Conservation (phyloP, 2,329 filamentous ascomycete genomes). For the Fusarium sp. region DNA sequence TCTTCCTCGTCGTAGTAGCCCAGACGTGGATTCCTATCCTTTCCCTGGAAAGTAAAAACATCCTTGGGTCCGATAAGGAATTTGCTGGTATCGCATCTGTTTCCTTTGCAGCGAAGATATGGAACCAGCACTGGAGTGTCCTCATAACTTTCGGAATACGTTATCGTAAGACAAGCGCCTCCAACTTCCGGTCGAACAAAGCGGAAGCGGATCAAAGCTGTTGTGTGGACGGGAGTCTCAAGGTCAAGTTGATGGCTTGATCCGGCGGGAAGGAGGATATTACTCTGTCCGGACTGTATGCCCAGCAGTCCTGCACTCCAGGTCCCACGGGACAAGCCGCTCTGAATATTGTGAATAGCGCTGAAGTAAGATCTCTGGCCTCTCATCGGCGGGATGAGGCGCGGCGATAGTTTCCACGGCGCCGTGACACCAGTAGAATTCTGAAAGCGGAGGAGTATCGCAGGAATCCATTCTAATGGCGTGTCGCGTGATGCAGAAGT, state of each 20-base stretch:
- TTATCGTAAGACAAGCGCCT: neutral
- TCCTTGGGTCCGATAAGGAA: neutral
- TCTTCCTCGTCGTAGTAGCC: neutral
- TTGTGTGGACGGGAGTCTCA: neutral
- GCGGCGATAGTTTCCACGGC: neutral
- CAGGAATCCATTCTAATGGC: neutral
- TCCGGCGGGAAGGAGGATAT: neutral
- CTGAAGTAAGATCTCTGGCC: neutral
- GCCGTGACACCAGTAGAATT: neutral
- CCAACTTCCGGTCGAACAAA: neutral
- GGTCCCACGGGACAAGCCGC: neutral
- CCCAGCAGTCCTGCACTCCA: neutral
- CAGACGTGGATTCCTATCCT: rapidly evolving
- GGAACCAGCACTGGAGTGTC: neutral
- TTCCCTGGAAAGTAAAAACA: neutral
- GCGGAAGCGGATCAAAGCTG: neutral
- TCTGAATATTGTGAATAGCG: neutral
- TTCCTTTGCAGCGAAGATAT: neutral
- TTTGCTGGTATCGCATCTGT: neutral
- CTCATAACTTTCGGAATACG: neutral
- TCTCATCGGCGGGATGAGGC: neutral
- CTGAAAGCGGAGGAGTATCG: neutral
- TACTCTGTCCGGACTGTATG: rapidly evolving
- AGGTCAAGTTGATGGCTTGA: neutral
- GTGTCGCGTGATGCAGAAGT: neutral